phyloP scores from a whole-genome alignment of 2,329 filamentous ascomycete genomes.

The Penicillium sp. region DNA sequence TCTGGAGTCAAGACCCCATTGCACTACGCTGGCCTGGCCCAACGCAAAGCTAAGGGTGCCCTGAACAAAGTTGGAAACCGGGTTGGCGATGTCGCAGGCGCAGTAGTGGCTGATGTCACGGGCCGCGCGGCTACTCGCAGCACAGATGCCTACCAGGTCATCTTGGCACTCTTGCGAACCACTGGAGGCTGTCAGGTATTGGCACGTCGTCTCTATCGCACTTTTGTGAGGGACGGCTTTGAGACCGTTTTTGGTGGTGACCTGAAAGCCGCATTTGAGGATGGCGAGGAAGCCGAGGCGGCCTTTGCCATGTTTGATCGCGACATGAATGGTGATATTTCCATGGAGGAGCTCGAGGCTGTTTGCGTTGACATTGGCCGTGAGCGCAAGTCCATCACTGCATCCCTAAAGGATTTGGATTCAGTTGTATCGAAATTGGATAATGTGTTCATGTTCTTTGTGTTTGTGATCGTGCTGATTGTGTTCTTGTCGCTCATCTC shows the following conservation, averaged over 20 bases:
- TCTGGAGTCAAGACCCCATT: slow-evolving; percentile 73
- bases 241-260: slow-evolving; percentile 78
- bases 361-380: slow-evolving; percentile 92
- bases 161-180: slow-evolving; percentile 71
- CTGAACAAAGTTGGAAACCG: slow-evolving; percentile 78
- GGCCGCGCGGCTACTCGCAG: slow-evolving; percentile 66
- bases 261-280: slow-evolving; percentile 73
- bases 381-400: slow-evolving; percentile 92
- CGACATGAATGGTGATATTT: slow-evolving; percentile 94
- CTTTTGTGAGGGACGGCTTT: slow-evolving; percentile 70
- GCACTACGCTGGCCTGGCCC: slow-evolving; percentile 64
- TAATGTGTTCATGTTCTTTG: slow-evolving; percentile 83
- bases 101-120: slow-evolving; percentile 87
- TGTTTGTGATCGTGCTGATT: slow-evolving; percentile 73
- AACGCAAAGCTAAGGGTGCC: slow-evolving; percentile 71
- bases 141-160: slow-evolving; percentile 79
- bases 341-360: slow-evolving; percentile 88
- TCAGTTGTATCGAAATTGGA: slow-evolving; percentile 89
- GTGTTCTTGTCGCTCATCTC: slow-evolving; percentile 89
- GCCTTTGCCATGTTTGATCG: slow-evolving; percentile 94
- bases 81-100: slow-evolving; percentile 80
- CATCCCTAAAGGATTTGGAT: slow-evolving; percentile 90
- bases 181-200: slow-evolving; percentile 76
- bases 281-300: slow-evolving; percentile 79
- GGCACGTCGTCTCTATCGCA: slow-evolving; percentile 83